A percentile compares a stretch with the other conserved stretches of the same genome.
Evolutionary conservation across 306 rosid genomes (phyloP).

Genomic region (Trifolium dubium): DNA sequence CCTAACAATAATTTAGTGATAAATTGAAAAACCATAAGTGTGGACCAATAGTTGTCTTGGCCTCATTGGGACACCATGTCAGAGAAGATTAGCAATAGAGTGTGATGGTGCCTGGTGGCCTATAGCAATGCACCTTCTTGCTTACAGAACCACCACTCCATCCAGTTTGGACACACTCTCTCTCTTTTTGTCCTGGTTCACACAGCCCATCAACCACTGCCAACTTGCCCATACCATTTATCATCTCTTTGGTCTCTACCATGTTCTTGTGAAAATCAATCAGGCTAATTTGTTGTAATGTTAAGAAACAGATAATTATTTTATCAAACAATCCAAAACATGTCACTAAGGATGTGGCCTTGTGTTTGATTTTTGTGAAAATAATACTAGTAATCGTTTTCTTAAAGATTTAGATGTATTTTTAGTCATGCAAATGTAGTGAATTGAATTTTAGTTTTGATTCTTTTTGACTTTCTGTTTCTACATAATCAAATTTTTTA

Average conservation of each 20-base stretch:
- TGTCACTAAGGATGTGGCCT: background rate
- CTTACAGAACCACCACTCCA: background rate
- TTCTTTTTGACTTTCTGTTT: too few relatives aligned
- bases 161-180: constrained; percentile 14
- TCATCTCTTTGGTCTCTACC: constrained; percentile 1
- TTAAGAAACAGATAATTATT: background rate
- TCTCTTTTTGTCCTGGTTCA: constrained; percentile 19
- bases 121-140: constrained; percentile 8
- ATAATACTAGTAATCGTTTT: background rate
- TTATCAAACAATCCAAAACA: background rate
- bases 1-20: background rate
- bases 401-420: too few relatives aligned
- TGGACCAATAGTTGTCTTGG: constrained; percentile 44
- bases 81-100: constrained; percentile 21
- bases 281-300: background rate
- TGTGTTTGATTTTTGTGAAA: background rate
- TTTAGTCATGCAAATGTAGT: too few relatives aligned
- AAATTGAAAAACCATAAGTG: background rate
- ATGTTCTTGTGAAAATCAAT: background rate
- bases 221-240: background rate
- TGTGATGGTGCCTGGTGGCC: constrained; percentile 30
- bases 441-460: too few relatives aligned
- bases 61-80: constrained; percentile 31
- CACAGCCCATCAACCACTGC: background rate
- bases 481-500: too few relatives aligned